Evolutionary conservation across 1,139 yeast species (phyloP).

Genomic region (Kodamaea arcana): DNA sequence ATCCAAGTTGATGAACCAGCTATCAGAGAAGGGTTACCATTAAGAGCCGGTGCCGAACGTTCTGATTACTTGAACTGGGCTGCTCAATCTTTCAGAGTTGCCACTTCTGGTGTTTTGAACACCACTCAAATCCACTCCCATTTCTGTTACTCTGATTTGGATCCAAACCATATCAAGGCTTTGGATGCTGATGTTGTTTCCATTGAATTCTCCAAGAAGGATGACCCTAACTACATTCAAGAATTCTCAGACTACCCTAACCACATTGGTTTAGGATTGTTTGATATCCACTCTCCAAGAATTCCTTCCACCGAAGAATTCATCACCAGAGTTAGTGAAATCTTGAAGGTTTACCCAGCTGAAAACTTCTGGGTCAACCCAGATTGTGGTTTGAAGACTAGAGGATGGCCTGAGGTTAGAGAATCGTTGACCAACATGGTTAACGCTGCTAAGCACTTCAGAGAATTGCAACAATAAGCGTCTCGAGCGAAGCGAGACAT

Average conservation of each 20-base stretch:
- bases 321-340: slow-evolving; percentile 87
- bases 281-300: slow-evolving; percentile 99
- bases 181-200: slow-evolving; percentile 99
- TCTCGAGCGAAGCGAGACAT: too few species aligned
- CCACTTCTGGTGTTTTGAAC: slow-evolving; percentile 96
- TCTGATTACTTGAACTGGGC: slow-evolving; percentile 97
- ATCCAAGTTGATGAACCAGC: slow-evolving; percentile 99
- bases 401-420: slow-evolving; percentile 89
- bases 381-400: slow-evolving; percentile 99
- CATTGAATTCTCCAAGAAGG: slow-evolving; percentile 99
- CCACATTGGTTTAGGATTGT: slow-evolving; percentile 98
- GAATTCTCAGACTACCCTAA: slow-evolving; percentile 98
- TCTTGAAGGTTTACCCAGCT: slow-evolving; percentile 95
- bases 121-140: slow-evolving; percentile 98
- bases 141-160: slow-evolving; percentile 99
- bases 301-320: slow-evolving; percentile 97
- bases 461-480: slow-evolving; percentile 49
- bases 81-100: slow-evolving; percentile 98
- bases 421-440: slow-evolving; percentile 95
- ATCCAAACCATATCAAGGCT: slow-evolving; percentile 99
- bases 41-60: slow-evolving; percentile 97
- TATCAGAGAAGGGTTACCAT: slow-evolving; percentile 99
- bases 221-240: slow-evolving; percentile 95
- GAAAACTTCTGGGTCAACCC: slow-evolving; percentile 99
- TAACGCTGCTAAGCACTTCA: slow-evolving; percentile 95